These are phyloP conservation scores for Balakata baccata DNA, from an alignment of 345 rosid species.

Conservation along the genomic window DNA sequence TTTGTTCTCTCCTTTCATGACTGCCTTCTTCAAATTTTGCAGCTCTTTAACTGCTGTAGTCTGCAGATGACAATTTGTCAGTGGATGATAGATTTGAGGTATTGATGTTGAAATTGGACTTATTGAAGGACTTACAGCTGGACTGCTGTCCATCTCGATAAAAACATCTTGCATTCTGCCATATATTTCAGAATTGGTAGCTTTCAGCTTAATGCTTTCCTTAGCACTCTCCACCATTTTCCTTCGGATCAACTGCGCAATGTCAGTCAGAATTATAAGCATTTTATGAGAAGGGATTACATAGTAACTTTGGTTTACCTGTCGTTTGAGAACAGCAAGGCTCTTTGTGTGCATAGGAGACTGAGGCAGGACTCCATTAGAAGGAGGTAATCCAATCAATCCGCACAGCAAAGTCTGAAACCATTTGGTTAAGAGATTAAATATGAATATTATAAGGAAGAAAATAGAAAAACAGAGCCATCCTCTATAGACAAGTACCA, in stretches of 20 bases:
- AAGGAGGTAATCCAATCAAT: constrained; percentile 73
- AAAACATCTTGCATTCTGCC: constrained; percentile 70
- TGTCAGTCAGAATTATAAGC: neutral
- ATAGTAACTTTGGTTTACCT: constrained; percentile 33
- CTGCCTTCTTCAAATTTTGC: constrained; percentile 65
- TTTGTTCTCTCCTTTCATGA: constrained; percentile 41
- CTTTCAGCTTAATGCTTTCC: constrained; percentile 62
- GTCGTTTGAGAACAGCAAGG: constrained; percentile 68
- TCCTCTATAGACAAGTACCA: constrained; percentile 39
- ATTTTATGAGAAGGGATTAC: neutral
- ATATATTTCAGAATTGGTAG: constrained; percentile 54
- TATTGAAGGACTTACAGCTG: constrained; percentile 42
- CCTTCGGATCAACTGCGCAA: constrained; percentile 49
- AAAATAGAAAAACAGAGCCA: neutral
- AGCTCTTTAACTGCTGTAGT: constrained; percentile 51
- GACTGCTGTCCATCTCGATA: constrained; percentile 53
- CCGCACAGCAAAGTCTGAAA: constrained; percentile 80
- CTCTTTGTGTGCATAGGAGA: constrained; percentile 96
- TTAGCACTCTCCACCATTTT: constrained; percentile 73
- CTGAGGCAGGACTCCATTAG: constrained; percentile 89
- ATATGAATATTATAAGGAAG: neutral
- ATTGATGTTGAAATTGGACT: neutral
- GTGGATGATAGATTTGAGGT: neutral
- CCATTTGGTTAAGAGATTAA: neutral
- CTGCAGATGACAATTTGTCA: constrained; percentile 18